Conservation (phyloP, 352 stramenopile genomes). For the Phytophthora pseudosyringae region DNA sequence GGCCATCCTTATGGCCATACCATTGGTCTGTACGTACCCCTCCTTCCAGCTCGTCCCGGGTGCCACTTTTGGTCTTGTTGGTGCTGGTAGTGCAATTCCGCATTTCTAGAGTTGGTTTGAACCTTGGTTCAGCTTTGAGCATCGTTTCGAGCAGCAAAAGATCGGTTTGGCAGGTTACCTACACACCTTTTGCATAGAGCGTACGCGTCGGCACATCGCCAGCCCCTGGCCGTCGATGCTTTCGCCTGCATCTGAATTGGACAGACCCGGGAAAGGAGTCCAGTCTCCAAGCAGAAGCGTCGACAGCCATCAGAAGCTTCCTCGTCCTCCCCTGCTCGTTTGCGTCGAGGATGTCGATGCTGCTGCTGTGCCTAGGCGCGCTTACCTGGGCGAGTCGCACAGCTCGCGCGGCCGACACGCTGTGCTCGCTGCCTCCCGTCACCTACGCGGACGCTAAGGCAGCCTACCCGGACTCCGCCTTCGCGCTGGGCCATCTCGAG, state of each 20-base stretch:
- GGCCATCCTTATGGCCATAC: too few relatives aligned
- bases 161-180: constrained; percentile 6
- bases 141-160: constrained; percentile 26
- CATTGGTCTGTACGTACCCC: too few relatives aligned
- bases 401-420: constrained; percentile 32
- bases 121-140: constrained; percentile 20
- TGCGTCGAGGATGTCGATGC: constrained; percentile 13
- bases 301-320: constrained; percentile 11
- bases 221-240: constrained; percentile 9
- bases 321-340: not conserved
- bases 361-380: constrained; percentile 11
- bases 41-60: too few relatives aligned
- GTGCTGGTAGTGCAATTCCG: too few relatives aligned
- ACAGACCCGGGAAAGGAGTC: constrained; percentile 8
- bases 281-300: constrained; percentile 26
- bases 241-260: constrained; percentile 25
- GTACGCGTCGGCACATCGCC: constrained; percentile 2
- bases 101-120: constrained; percentile 1
- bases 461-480: constrained; percentile 49
- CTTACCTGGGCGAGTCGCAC: constrained; percentile 1
- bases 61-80: too few relatives aligned
- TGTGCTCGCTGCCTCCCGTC: constrained; percentile 57
- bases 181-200: constrained; percentile 14
- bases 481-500: constrained; percentile 61
- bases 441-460: constrained; percentile 54